Conservation (phyloP, 2,329 filamentous ascomycete species). For the Sphaerostilbella broomeana region DNA sequence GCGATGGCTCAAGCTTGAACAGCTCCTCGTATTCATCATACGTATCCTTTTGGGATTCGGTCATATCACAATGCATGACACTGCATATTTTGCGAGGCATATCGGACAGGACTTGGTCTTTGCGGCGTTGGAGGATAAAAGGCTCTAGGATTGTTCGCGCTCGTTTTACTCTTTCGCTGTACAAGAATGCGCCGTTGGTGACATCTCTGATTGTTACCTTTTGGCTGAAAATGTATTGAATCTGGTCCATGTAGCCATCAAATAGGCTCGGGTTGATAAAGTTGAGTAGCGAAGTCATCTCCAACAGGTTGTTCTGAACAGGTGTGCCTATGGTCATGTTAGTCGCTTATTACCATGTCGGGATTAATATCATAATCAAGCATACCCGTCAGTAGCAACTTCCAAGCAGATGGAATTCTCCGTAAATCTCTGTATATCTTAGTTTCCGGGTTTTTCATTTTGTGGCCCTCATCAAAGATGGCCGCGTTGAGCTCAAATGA, state of each 20-base stretch:
- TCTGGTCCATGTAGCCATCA: constrained; percentile 63
- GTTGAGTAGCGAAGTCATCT: constrained; percentile 83
- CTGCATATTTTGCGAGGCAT: constrained; percentile 73
- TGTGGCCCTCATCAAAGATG: constrained; percentile 92
- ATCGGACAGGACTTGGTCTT: constrained; percentile 81
- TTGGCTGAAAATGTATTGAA: constrained; percentile 85
- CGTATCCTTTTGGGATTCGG: constrained; percentile 61
- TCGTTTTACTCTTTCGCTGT: constrained; percentile 76
- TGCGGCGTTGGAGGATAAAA: constrained; percentile 89
- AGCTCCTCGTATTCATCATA: constrained; percentile 62
- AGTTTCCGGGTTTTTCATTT: constrained; percentile 82
- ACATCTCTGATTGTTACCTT: constrained; percentile 79
- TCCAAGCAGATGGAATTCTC: constrained; percentile 71
- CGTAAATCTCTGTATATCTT: constrained; percentile 74
- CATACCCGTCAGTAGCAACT: constrained; percentile 60
- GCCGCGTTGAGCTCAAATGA: constrained; percentile 45
- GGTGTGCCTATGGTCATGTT: constrained; percentile 68
- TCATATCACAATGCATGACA: constrained; percentile 77
- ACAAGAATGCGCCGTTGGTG: constrained; percentile 75
- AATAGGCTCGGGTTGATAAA: constrained; percentile 91
- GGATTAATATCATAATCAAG: not conserved
- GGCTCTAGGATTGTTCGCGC: constrained; percentile 90
- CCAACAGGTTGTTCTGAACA: constrained; percentile 88
- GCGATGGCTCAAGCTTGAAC: constrained; percentile 55
- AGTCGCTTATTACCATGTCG: constrained; percentile 10